A percentile compares a stretch with the other conserved stretches of the same genome.
Evolutionary conservation across 148 eudicot species (phyloP).

Genomic region (Oxyria digyna): DNA sequence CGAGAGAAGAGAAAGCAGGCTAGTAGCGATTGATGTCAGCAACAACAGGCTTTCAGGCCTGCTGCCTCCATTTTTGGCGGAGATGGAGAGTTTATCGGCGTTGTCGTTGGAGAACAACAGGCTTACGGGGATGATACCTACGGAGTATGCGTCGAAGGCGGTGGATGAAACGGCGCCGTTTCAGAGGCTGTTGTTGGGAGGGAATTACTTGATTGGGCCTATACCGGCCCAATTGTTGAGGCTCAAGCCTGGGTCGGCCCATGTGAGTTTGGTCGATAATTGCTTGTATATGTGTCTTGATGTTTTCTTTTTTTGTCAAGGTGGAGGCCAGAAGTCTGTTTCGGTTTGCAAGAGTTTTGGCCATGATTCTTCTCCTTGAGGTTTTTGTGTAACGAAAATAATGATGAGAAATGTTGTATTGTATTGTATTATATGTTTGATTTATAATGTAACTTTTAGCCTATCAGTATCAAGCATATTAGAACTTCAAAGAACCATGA

Average conservation of each 20-base stretch:
- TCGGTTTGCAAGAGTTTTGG: slow-evolving; percentile 12
- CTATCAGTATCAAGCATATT: too few species aligned
- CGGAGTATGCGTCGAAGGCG: slow-evolving; percentile 24
- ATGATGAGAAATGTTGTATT: neutral
- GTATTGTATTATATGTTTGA: neutral
- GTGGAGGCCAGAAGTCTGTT: slow-evolving; percentile 21
- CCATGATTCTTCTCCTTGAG: neutral
- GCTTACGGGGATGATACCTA: slow-evolving; percentile 35
- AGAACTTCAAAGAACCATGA: too few species aligned
- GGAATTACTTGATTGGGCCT: slow-evolving; percentile 39
- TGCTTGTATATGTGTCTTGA: slow-evolving; percentile 29
- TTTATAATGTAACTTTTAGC: neutral
- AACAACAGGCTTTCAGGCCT: slow-evolving; percentile 24
- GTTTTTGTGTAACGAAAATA: too few species aligned
- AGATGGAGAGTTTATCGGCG: slow-evolving; percentile 25
- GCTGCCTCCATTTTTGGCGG: slow-evolving; percentile 21
- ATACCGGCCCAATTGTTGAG: slow-evolving; percentile 26
- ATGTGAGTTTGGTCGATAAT: slow-evolving; percentile 38
- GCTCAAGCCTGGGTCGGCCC: slow-evolving; percentile 27
- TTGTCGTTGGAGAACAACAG: slow-evolving; percentile 31
- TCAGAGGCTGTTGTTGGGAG: slow-evolving; percentile 28
- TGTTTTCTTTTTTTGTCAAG: slow-evolving; percentile 25
- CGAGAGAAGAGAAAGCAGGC: neutral
- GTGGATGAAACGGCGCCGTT: slow-evolving; percentile 21
- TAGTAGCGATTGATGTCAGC: slow-evolving; percentile 35